phyloP scores from a whole-genome alignment of 2,329 filamentous ascomycete species.

The Westerdykella sp. region DNA sequence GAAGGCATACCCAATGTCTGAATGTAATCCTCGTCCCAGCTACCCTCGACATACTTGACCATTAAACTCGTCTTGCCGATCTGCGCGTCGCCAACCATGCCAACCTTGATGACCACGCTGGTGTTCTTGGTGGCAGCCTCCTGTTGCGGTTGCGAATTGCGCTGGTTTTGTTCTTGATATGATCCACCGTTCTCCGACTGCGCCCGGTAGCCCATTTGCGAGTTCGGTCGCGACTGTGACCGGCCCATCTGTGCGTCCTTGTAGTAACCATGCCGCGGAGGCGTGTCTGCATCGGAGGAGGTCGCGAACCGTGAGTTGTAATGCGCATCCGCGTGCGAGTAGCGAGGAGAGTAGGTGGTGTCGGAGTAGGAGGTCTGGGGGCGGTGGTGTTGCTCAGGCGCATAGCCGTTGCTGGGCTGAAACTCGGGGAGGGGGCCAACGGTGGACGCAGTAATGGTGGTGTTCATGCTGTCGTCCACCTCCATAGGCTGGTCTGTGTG shows the following conservation, averaged over 20 bases:
- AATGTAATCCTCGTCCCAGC: constrained; percentile 99
- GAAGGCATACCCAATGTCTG: constrained; percentile 70
- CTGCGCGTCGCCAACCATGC: constrained; percentile 98
- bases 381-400: constrained; percentile 28
- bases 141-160: constrained; percentile 36
- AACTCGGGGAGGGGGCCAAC: constrained; percentile 37
- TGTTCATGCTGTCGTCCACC: constrained; percentile 44
- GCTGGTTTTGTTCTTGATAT: constrained; percentile 46
- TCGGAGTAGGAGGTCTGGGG: constrained; percentile 52
- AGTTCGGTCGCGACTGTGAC: constrained; percentile 43
- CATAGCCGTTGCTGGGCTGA: constrained; percentile 21
- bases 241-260: constrained; percentile 33
- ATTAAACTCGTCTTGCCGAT: constrained; percentile 99
- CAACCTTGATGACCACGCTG: constrained; percentile 95
- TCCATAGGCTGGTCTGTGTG: constrained; percentile 37
- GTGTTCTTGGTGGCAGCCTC: constrained; percentile 44
- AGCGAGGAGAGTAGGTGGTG: constrained; percentile 42
- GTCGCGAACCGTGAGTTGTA: constrained; percentile 39
- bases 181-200: constrained; percentile 40
- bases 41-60: constrained; percentile 99
- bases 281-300: constrained; percentile 45
- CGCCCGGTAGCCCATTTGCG: constrained; percentile 41
- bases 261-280: constrained; percentile 32
- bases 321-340: constrained; percentile 27
- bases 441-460: constrained; percentile 41